These are phyloP conservation scores for Botryotinia convoluta DNA, from an alignment of 2,329 filamentous ascomycete genomes.

Conservation along the genomic window DNA sequence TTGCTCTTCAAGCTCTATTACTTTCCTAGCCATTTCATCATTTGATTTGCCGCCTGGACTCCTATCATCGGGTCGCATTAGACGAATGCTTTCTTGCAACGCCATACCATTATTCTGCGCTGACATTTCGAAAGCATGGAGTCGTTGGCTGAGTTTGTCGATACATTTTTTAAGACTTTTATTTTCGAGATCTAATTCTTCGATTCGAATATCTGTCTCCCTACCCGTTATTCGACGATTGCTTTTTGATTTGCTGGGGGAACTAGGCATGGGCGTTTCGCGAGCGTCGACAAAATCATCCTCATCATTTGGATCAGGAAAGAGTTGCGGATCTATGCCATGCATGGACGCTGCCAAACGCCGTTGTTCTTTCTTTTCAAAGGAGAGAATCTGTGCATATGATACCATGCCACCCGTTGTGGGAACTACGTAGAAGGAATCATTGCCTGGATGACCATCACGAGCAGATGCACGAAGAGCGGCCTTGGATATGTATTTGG, in stretches of 20 bases:
- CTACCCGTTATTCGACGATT: slow-evolving; percentile 34
- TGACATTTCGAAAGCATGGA: slow-evolving; percentile 92
- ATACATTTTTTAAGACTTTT: slow-evolving; percentile 78
- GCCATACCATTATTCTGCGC: slow-evolving; percentile 85
- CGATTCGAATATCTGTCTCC: slow-evolving; percentile 52
- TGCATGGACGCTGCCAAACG: slow-evolving; percentile 54
- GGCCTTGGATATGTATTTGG: slow-evolving; percentile 79
- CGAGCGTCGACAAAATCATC: slow-evolving; percentile 91
- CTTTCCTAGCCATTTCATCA: slow-evolving; percentile 49
- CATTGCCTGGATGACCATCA: slow-evolving; percentile 60
- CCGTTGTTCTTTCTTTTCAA: slow-evolving; percentile 64
- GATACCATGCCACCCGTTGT: slow-evolving; percentile 87
- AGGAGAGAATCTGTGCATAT: slow-evolving; percentile 83
- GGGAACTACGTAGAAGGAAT: slow-evolving; percentile 93
- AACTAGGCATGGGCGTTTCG: slow-evolving; percentile 52
- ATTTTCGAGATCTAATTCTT: slow-evolving; percentile 89
- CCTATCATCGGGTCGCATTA: slow-evolving; percentile 49
- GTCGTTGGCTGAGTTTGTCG: slow-evolving; percentile 78
- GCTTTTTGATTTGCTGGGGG: slow-evolving; percentile 42
- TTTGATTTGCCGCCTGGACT: slow-evolving; percentile 27
- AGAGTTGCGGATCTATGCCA: slow-evolving; percentile 37
- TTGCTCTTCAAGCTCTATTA: slow-evolving; percentile 67
- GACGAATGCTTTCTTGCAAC: slow-evolving; percentile 76
- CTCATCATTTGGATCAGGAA: slow-evolving; percentile 58
- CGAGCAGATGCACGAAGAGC: slow-evolving; percentile 76